Evolutionary conservation across 495 filamentous ascomycete species (phyloP).

Genomic region (Penicillium dipodomyicola): DNA sequence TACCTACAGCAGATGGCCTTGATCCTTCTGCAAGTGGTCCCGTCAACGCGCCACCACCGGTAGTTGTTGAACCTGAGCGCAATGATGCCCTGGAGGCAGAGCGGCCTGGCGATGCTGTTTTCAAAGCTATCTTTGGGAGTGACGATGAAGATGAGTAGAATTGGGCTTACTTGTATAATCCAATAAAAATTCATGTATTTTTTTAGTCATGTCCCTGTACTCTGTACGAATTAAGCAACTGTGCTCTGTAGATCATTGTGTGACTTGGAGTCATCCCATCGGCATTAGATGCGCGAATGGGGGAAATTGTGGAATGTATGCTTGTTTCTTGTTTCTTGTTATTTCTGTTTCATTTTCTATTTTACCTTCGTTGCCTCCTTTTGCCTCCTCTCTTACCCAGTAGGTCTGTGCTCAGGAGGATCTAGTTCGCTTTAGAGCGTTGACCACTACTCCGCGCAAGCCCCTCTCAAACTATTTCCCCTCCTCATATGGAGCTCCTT

Average conservation of each 20-base stretch:
- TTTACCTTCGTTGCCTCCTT: slow-evolving; percentile 6
- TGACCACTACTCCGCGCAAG: slow-evolving; percentile 2
- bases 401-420: slow-evolving; percentile 10
- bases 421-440: slow-evolving; percentile 8
- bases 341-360: slow-evolving; percentile 1
- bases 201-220: neutral
- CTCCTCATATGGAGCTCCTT: slow-evolving; percentile 20
- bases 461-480: slow-evolving; percentile 9
- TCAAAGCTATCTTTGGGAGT: slow-evolving; percentile 91
- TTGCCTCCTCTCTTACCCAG: neutral
- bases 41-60: slow-evolving; percentile 3
- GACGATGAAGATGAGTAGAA: slow-evolving; percentile 68
- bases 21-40: slow-evolving; percentile 8
- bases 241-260: neutral
- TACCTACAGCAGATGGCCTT: slow-evolving; percentile 16
- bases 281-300: neutral
- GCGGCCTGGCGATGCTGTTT: slow-evolving; percentile 83
- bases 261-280: neutral
- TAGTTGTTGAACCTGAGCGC: slow-evolving; percentile 63
- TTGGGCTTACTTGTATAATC: neutral
- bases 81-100: slow-evolving; percentile 86
- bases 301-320: slow-evolving; percentile 9
- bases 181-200: neutral
- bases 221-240: neutral
- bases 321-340: neutral